Percentiles rank a stretch among this genome's conserved stretches.
These are phyloP conservation scores for Salicornia ramosissima DNA, from an alignment of 148 eudicot species.

Conservation along the genomic window DNA sequence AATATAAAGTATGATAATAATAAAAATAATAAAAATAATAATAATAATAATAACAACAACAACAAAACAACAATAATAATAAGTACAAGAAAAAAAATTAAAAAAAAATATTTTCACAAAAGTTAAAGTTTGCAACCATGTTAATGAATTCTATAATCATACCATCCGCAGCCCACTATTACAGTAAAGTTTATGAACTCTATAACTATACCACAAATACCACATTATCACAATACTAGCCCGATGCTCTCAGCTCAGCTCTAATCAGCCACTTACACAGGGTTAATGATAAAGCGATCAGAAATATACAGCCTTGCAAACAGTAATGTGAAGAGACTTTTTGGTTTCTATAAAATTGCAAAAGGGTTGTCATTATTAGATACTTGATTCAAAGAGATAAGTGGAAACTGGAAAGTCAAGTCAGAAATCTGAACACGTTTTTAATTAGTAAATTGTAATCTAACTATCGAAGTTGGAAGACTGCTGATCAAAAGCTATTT, in stretches of 20 bases:
- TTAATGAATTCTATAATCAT: neutral
- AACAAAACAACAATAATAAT: no score
- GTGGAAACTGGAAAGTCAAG: neutral
- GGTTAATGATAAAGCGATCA: neutral
- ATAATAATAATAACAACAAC: no score
- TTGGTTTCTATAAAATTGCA: neutral
- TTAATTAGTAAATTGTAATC: no score
- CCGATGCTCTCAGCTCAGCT: no score
- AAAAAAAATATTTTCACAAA: neutral
- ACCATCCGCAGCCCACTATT: neutral
- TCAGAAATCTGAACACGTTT: neutral
- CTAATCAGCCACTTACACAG: neutral
- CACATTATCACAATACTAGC: no score
- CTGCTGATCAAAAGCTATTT: neutral
- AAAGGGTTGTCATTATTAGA: neutral
- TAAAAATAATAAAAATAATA: no score
- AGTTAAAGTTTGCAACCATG: conserved; percentile 5
- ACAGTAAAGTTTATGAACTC: no score
- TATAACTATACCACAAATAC: no score
- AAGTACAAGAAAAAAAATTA: neutral
- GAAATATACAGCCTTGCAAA: neutral
- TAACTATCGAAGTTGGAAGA: neutral
- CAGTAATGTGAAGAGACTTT: neutral
- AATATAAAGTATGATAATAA: no score
- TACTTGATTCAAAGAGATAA: neutral